Evolutionary conservation across 2,329 filamentous ascomycete species (phyloP).

Genomic region (Penicillium sp.): DNA sequence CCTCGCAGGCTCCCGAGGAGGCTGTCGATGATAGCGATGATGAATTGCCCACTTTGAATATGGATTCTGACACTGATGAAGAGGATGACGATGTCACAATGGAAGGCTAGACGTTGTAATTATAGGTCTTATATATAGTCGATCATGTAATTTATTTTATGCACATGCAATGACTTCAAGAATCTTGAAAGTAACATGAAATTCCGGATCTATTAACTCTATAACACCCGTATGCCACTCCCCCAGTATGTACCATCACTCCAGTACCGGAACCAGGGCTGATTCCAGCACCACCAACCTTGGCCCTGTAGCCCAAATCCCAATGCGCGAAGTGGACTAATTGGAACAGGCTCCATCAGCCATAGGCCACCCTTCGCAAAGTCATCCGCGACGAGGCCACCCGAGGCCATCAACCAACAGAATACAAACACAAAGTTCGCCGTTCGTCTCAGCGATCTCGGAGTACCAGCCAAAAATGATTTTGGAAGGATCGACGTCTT

Average conservation of each 20-base stretch:
- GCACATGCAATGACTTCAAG: background rate
- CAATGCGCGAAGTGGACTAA: conserved; percentile 67
- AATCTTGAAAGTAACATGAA: background rate
- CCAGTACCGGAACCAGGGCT: conserved; percentile 58
- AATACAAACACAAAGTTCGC: conserved; percentile 64
- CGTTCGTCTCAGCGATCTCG: conserved; percentile 49
- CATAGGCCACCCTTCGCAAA: conserved; percentile 72
- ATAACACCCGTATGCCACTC: conserved; percentile 48
- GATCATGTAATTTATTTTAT: background rate
- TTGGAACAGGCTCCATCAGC: conserved; percentile 77
- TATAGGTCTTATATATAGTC: background rate
- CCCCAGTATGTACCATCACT: conserved; percentile 64
- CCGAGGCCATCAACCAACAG: conserved; percentile 68
- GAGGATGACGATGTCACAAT: conserved; percentile 41
- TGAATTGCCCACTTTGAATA: conserved; percentile 50
- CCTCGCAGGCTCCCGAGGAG: conserved; percentile 14
- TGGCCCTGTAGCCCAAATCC: conserved; percentile 63
- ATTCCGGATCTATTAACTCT: background rate
- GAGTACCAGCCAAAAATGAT: conserved; percentile 37
- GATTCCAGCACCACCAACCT: conserved; percentile 67
- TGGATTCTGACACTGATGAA: conserved; percentile 50
- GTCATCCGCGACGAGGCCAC: conserved; percentile 69
- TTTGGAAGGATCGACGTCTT: conserved; percentile 38
- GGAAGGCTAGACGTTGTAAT: conserved; percentile 20
- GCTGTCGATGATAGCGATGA: conserved; percentile 48